Evolutionary conservation across 345 rosid species (phyloP).

Genomic region (Diplotaxis tenuifolia): DNA sequence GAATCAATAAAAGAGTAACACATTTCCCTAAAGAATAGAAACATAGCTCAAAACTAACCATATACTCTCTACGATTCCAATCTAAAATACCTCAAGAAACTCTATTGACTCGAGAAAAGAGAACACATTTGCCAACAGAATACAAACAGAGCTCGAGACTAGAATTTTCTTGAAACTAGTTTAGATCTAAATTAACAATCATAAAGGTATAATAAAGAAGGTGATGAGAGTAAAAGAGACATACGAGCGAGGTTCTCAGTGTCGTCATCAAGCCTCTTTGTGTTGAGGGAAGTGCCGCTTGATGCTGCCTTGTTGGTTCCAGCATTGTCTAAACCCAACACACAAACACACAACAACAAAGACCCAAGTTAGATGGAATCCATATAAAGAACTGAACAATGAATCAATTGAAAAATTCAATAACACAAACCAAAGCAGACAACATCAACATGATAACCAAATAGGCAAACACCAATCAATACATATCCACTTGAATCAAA

Average conservation of each 20-base stretch:
- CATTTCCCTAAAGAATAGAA: background rate
- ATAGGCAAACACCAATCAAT: no score
- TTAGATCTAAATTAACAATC: background rate
- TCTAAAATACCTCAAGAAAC: background rate
- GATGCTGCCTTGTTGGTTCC: conserved; percentile 93
- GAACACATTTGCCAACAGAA: background rate
- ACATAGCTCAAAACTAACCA: background rate
- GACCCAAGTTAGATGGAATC: background rate
- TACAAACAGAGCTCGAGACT: background rate
- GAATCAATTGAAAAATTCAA: background rate
- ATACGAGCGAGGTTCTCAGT: conserved; percentile 91
- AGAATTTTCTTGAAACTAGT: background rate
- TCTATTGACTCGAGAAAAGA: background rate
- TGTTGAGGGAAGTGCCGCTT: conserved; percentile 83
- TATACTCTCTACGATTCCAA: no score
- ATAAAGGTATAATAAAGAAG: background rate
- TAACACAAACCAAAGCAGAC: background rate
- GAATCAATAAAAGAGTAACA: background rate
- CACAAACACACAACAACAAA: background rate
- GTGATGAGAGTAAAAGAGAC: conserved; percentile 26
- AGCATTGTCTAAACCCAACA: conserved; percentile 56
- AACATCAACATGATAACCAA: background rate
- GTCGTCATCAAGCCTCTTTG: conserved; percentile 93
- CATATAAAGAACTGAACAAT: background rate
- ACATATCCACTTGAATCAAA: no score